phyloP scores from a whole-genome alignment of 75 land plant genomes.

The Cryptomeria japonica region DNA sequence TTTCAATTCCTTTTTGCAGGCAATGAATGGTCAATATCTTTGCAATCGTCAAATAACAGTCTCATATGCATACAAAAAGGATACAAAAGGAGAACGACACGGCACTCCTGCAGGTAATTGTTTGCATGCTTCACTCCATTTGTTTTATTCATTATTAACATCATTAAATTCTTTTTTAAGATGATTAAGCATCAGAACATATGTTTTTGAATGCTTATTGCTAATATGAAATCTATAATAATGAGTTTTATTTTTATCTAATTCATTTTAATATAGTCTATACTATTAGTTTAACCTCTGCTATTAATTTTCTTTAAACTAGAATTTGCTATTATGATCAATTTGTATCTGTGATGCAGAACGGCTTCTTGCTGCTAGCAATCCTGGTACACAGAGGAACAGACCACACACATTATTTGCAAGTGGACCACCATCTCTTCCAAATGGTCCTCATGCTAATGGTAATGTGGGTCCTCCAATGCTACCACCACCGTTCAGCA shows the following conservation, averaged over 20 bases:
- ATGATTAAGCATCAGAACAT: not conserved
- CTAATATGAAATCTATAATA: not conserved
- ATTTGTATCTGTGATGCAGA: conserved; percentile 45
- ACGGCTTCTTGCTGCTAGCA: conserved; percentile 87
- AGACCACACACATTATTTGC: conserved; percentile 95
- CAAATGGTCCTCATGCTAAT: conserved; percentile 48
- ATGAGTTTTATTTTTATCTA: not conserved
- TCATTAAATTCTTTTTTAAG: not conserved
- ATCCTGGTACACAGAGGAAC: conserved; percentile 72
- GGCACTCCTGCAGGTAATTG: conserved; percentile 91
- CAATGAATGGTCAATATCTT: conserved; percentile 97
- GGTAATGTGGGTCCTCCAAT: conserved; percentile 40
- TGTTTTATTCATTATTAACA: not conserved
- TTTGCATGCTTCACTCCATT: not conserved
- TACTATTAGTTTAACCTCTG: not conserved
- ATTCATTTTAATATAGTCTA: not conserved
- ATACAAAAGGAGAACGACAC: conserved; percentile 98
- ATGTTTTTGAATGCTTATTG: not conserved
- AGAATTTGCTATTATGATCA: not conserved
- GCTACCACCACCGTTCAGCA: conserved; percentile 62
- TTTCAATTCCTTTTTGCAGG: conserved; percentile 38
- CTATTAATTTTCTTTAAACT: not conserved
- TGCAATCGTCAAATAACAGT: conserved; percentile 94
- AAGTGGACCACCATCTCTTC: conserved; percentile 86
- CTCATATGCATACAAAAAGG: conserved; percentile 98